A percentile compares a stretch with the other conserved stretches of the same genome.
These are phyloP conservation scores for Ophiostoma fasciatum DNA, from an alignment of 2,329 filamentous ascomycete genomes.

Conservation along the genomic window DNA sequence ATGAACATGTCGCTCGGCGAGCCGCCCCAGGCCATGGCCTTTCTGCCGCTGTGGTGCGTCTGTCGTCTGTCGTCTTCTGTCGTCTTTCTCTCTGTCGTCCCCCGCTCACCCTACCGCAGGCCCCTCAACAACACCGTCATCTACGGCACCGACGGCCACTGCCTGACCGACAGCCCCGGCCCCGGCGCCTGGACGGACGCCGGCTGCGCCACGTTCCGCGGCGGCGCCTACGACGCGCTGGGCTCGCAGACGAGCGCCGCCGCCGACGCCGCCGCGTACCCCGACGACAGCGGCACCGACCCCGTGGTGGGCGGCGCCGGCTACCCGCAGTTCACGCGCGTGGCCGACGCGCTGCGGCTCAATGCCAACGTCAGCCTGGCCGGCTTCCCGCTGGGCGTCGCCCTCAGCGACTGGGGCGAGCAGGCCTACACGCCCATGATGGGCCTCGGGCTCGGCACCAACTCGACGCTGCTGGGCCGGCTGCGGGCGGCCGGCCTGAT, in stretches of 20 bases:
- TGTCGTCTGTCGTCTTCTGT: too few species aligned
- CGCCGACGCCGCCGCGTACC: background rate
- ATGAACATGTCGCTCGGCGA: slow-evolving; percentile 8
- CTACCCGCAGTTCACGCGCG: slow-evolving; percentile 1
- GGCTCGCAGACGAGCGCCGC: background rate
- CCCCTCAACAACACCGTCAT: slow-evolving; percentile 12
- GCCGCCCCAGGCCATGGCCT: slow-evolving; percentile 6
- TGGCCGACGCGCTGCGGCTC: slow-evolving; percentile 7
- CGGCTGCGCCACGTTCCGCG: slow-evolving; percentile 9
- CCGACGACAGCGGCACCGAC: slow-evolving; percentile 4
- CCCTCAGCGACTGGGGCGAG: slow-evolving; percentile 13
- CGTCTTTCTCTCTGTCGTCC: too few species aligned
- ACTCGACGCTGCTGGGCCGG: slow-evolving; percentile 18
- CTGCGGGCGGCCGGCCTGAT: slow-evolving; percentile 16
- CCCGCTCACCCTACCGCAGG: background rate
- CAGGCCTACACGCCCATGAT: slow-evolving; percentile 14
- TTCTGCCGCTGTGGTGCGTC: slow-evolving; percentile 9
- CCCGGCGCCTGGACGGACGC: slow-evolving; percentile 5
- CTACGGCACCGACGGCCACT: slow-evolving; percentile 9
- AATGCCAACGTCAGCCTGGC: slow-evolving; percentile 10
- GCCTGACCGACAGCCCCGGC: background rate
- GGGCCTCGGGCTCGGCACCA: slow-evolving; percentile 16
- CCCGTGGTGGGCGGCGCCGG: background rate
- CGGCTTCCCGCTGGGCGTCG: slow-evolving; percentile 12
- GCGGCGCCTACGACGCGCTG: slow-evolving; percentile 6